Evolutionary conservation across 108 stramenopile species (phyloP), one percentile per base, ranked within the genome.

Genomic region (Nitzschia inconspicua): DNA sequence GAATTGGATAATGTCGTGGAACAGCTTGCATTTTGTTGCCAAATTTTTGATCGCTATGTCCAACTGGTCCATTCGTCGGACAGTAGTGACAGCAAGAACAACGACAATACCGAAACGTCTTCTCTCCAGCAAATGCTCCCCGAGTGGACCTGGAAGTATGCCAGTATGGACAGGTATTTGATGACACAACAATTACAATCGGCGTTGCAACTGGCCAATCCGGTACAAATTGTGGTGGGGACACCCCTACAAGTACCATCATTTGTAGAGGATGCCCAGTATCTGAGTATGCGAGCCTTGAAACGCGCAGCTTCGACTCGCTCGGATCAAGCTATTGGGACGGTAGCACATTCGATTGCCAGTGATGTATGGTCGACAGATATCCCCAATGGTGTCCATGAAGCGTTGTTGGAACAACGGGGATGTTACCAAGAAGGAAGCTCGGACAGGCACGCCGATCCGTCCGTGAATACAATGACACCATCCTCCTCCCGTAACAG

Each of bases 221-320:
- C 83, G 2, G 77, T 85, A 3, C 57, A 69, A 22, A 85, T 85
- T 56, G 68, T 84, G 4, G 34, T 84, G 30, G 83, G 83, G 9
- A 71, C 71, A 27, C 19, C 41, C 1, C 60, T 88, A 34, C 65
- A 81, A 39, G 87, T 89, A 25, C 88, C 91, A 9, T 76, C 73
- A 20, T 73, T 93, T 20, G 91, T 93, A 25, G 91, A 93, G 73
- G 91, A 93, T 77, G 87, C 87, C 11, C 82, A 85, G 47, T 93
- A 83, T 58, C 43, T 93, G 40, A 75, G 70, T 19, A 85, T 82
- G 1, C 57, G 84, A 42, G 85, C 87, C 6, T 58, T 93, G 31
- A 85, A 93, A 69, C 73, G 91, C 62, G 87, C 87, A 9, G 69
- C 83, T 7, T 84, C 84, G 22, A 88, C 91, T 0, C 68, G 78